phyloP scores from a whole-genome alignment of 2,329 filamentous ascomycete genomes.

The Lithohypha guttulata region DNA sequence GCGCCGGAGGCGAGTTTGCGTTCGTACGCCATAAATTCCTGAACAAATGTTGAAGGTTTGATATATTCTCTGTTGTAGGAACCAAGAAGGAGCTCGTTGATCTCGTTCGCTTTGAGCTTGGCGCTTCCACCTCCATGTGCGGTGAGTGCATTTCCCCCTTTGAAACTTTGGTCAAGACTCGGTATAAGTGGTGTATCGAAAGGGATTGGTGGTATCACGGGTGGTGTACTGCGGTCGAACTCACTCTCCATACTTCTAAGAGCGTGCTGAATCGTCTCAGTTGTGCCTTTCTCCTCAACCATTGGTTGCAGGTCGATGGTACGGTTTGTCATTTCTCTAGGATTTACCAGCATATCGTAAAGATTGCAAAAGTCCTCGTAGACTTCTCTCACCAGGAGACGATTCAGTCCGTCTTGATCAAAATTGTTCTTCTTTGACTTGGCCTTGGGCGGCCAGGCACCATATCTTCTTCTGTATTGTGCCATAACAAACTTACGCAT shows the following conservation, averaged over 20 bases:
- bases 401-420: slow-evolving; percentile 74
- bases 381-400: slow-evolving; percentile 66
- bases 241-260: slow-evolving; percentile 72
- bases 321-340: slow-evolving; percentile 64
- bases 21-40: slow-evolving; percentile 39
- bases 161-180: slow-evolving; percentile 44
- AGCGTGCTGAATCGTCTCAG: slow-evolving; percentile 55
- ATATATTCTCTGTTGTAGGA: slow-evolving; percentile 69
- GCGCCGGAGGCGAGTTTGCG: slow-evolving; percentile 34
- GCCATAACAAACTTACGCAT: slow-evolving; percentile 63
- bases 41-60: slow-evolving; percentile 36
- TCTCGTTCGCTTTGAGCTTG: slow-evolving; percentile 67
- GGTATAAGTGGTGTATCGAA: slow-evolving; percentile 79
- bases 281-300: slow-evolving; percentile 41
- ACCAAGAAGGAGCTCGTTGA: slow-evolving; percentile 63
- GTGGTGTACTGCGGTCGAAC: slow-evolving; percentile 79
- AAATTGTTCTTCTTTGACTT: slow-evolving; percentile 86
- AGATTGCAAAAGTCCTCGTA: slow-evolving; percentile 78
- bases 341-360: slow-evolving; percentile 82
- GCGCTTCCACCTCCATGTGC: slow-evolving; percentile 66
- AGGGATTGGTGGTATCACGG: slow-evolving; percentile 80
- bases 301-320: slow-evolving; percentile 56
- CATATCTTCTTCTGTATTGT: slow-evolving; percentile 58
- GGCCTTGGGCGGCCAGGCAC: slow-evolving; percentile 83
- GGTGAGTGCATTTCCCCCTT: slow-evolving; percentile 55